These are phyloP conservation scores for Citrullus mucosospermus DNA, from an alignment of 306 rosid species.

Conservation along the genomic window DNA sequence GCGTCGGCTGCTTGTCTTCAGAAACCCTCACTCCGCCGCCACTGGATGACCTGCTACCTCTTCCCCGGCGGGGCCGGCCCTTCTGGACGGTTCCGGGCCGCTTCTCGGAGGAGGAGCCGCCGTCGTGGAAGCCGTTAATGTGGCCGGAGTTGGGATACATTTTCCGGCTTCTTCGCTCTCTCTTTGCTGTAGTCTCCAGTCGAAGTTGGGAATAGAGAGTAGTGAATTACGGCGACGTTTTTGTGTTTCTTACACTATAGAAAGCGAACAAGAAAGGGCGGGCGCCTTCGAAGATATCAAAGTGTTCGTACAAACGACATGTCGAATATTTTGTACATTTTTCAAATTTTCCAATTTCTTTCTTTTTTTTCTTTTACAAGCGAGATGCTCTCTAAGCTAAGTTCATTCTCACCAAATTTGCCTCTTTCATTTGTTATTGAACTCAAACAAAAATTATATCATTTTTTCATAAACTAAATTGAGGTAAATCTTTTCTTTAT, in stretches of 20 bases:
- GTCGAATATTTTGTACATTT: background rate
- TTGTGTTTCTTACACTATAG: background rate
- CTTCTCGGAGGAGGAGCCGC: slow-evolving; percentile 12
- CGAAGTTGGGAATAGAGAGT: background rate
- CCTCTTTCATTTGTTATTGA: no score
- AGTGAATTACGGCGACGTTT: background rate
- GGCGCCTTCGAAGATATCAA: background rate
- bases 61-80: slow-evolving; percentile 51
- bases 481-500: no score
- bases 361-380: no score
- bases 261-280: background rate
- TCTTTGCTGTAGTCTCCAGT: background rate
- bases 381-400: no score
- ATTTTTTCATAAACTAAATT: no score
- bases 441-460: no score
- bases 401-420: no score
- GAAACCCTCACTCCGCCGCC: slow-evolving; percentile 52
- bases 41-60: slow-evolving; percentile 26
- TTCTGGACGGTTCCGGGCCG: slow-evolving; percentile 20
- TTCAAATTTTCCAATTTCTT: no score
- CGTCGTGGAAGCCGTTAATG: slow-evolving; percentile 31
- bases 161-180: background rate
- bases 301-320: background rate
- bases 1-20: slow-evolving; percentile 20
- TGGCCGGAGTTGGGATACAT: slow-evolving; percentile 27